phyloP scores from a whole-genome alignment of 495 filamentous ascomycete species.

The Trichocladium uniseriatum region DNA sequence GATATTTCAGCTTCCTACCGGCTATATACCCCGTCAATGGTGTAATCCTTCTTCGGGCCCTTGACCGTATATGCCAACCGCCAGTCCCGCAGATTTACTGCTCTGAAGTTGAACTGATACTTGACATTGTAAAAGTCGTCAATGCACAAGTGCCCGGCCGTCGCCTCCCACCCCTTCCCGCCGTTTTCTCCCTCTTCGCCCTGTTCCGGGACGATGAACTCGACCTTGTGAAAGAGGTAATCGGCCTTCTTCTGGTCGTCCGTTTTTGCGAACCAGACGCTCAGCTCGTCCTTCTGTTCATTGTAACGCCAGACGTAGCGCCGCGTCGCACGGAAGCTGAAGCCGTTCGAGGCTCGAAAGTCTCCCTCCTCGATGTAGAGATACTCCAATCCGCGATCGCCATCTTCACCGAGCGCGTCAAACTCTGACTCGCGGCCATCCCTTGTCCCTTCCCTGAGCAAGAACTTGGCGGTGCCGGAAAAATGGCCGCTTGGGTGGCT shows the following conservation, averaged over 20 bases:
- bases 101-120: constrained; percentile 51
- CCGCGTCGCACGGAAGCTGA: constrained; percentile 41
- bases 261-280: constrained; percentile 57
- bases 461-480: constrained; percentile 52
- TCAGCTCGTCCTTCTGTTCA: constrained; percentile 44
- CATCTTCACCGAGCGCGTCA: constrained; percentile 9
- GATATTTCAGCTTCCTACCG: constrained; percentile 8
- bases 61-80: constrained; percentile 50
- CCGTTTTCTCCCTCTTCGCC: constrained; percentile 3
- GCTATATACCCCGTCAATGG: constrained; percentile 41
- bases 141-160: constrained; percentile 51
- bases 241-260: constrained; percentile 49
- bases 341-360: constrained; percentile 41
- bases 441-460: constrained; percentile 45
- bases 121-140: constrained; percentile 55
- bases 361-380: constrained; percentile 57
- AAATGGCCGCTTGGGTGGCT: constrained; percentile 52
- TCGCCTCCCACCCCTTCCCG: constrained; percentile 44
- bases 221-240: constrained; percentile 56
- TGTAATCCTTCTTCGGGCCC: constrained; percentile 63
- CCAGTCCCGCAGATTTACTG: constrained; percentile 45
- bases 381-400: constrained; percentile 50
- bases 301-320: constrained; percentile 52
- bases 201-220: constrained; percentile 25
- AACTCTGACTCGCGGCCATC: constrained; percentile 36